Evolutionary conservation across 2,329 filamentous ascomycete species (phyloP), one percentile per base, ranked within the genome.

Genomic region (Fusarium paranaense): DNA sequence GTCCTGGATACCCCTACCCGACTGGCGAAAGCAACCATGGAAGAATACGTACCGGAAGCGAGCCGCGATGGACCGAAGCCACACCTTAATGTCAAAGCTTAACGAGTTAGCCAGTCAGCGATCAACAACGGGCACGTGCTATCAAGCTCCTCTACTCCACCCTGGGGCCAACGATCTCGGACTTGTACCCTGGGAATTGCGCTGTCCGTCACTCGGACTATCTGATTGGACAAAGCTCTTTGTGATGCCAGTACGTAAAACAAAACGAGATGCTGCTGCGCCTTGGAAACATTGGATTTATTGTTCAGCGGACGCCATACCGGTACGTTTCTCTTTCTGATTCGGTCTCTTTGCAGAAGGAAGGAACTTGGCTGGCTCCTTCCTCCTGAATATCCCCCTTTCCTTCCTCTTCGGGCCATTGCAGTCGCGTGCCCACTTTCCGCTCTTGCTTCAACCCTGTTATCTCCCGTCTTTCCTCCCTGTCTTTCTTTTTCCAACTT

Each of bases 391-490:
- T 33, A 37, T 32, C 52, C 40, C 40, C 45, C 38, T 59, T 27
- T 27, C 64, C 54, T 52, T 65, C 40, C 54, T 13, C 22, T 58
- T 50, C 7, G n/a, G 22, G 32, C 22, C 13, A 64, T 61, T 45
- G 13, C 45, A 45, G 38, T 62, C 54, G 56, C 50, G 47, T 68
- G 61, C 69, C 72, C 66, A 73, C 66, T 69, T 69, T 47, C 66
- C 63, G 45, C 13, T 57, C 45, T 32, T 45, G 6, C 62, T 38
- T 35, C 30, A 32, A 38, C 33, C 54, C 42, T 18, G 45, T 62
- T 54, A 37, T 60, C 47, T 20, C 61, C 27, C 32, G 16, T 32
- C 27, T 6, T 52, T 40, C 32, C 57, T 33, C 22, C 20, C 13
- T 33, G 18, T 32, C 50, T 54, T 54, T 56, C 16, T 47, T 32